A percentile compares a stretch with the other conserved stretches of the same genome.
Conservation (phyloP, 2,329 filamentous ascomycete species). For the Aspergillus pseudoterreus region DNA sequence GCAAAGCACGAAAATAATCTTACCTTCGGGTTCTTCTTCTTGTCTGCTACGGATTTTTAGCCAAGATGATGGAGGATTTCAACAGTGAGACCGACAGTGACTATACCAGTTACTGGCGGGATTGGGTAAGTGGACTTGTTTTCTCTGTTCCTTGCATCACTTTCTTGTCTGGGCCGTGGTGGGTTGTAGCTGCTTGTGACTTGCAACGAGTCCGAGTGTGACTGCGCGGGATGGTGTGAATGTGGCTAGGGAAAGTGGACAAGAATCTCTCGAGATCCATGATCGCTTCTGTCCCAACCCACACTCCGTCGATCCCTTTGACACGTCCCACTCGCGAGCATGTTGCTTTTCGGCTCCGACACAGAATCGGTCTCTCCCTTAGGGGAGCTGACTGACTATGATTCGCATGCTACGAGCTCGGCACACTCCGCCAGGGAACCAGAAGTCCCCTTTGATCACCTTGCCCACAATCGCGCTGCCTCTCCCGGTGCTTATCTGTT, state of each 20-base stretch:
- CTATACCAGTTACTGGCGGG: slow-evolving; percentile 98
- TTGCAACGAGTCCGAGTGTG: background rate
- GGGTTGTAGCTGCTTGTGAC: slow-evolving; percentile 5
- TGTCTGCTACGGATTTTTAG: background rate
- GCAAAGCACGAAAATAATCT: slow-evolving; percentile 18
- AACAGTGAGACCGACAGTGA: slow-evolving; percentile 97
- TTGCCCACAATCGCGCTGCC: background rate
- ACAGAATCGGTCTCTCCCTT: too few relatives aligned
- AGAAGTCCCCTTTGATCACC: background rate
- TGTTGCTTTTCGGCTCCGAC: too few relatives aligned
- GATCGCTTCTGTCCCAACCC: background rate
- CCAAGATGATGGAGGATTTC: slow-evolving; percentile 80
- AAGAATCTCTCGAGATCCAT: background rate
- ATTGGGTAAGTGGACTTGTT: slow-evolving; percentile 74
- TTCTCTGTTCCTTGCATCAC: slow-evolving; percentile 9
- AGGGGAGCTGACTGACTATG: too few relatives aligned
- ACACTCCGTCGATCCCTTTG: background rate
- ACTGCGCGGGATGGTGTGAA: slow-evolving; percentile 9
- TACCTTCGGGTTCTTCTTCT: slow-evolving; percentile 6
- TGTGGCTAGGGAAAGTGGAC: slow-evolving; percentile 1
- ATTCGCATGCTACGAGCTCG: too few relatives aligned
- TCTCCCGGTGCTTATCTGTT: background rate
- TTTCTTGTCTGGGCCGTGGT: slow-evolving; percentile 3
- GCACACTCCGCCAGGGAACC: too few relatives aligned
- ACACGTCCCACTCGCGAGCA: too few relatives aligned